These are phyloP conservation scores for Cajanus cajan DNA, from an alignment of 306 rosid genomes.

Conservation along the genomic window DNA sequence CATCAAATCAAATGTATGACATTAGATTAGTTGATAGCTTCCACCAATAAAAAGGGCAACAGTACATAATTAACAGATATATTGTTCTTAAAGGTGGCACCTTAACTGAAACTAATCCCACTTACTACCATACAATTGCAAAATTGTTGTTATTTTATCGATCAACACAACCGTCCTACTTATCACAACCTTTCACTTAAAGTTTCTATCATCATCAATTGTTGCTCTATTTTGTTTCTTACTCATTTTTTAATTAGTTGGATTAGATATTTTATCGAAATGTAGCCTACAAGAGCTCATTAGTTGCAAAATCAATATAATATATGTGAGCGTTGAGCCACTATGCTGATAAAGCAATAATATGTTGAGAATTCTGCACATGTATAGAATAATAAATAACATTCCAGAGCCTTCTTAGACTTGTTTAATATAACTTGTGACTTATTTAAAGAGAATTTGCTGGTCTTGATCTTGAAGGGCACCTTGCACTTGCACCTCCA, in stretches of 20 bases:
- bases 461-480: neutral
- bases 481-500: neutral
- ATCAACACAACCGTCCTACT: neutral
- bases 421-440: slow-evolving; percentile 1
- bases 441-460: neutral
- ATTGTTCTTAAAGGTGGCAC: neutral
- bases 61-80: neutral
- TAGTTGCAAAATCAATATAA: neutral
- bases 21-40: slow-evolving; percentile 11
- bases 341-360: too few species aligned
- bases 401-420: slow-evolving; percentile 4
- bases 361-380: neutral
- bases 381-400: neutral
- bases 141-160: slow-evolving; percentile 7
- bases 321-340: neutral
- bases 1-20: neutral
- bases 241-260: neutral
- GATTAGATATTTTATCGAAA: neutral
- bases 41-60: neutral
- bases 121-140: slow-evolving; percentile 1
- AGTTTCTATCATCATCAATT: neutral
- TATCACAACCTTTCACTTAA: slow-evolving; percentile 1
- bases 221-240: neutral
- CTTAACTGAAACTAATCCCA: slow-evolving; percentile 19
- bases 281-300: neutral